Percentiles rank a stretch among this genome's conserved stretches.
These are phyloP conservation scores for Macadamia integrifolia DNA, from an alignment of 164 flowering plant genomes.

Conservation along the genomic window DNA sequence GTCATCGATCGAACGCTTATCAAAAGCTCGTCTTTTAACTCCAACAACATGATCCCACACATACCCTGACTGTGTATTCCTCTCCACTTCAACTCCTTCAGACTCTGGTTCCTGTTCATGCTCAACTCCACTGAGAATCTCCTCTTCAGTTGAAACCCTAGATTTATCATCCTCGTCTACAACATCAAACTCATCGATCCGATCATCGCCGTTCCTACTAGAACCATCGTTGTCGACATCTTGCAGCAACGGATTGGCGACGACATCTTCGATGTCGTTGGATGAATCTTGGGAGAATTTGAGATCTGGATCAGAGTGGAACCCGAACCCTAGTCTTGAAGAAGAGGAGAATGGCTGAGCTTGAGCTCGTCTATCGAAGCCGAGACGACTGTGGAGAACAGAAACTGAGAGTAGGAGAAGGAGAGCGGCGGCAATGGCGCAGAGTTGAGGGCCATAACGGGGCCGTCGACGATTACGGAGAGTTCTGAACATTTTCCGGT, in stretches of 20 bases:
- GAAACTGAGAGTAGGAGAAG: slow-evolving; percentile 84
- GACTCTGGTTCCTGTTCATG: slow-evolving; percentile 20
- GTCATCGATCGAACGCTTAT: slow-evolving; percentile 45
- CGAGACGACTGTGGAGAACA: slow-evolving; percentile 76
- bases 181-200: slow-evolving; percentile 72
- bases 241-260: slow-evolving; percentile 19
- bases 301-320: background rate
- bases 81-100: background rate
- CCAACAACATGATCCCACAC: slow-evolving; percentile 64
- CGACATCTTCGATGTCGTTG: slow-evolving; percentile 24
- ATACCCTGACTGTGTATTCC: slow-evolving; percentile 30
- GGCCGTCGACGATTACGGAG: slow-evolving; percentile 57
- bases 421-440: slow-evolving; percentile 71
- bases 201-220: slow-evolving; percentile 33
- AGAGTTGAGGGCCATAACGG: slow-evolving; percentile 56
- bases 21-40: slow-evolving; percentile 45
- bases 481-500: slow-evolving; percentile 23
- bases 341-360: slow-evolving; percentile 2
- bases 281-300: slow-evolving; percentile 8
- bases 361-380: slow-evolving; percentile 11
- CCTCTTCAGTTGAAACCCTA: slow-evolving; percentile 25
- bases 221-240: slow-evolving; percentile 15
- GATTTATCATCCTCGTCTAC: slow-evolving; percentile 33
- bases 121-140: slow-evolving; percentile 29
- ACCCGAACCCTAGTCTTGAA: slow-evolving; percentile 7